Conservation (phyloP, 768 basidiomycete genomes). For the Glaciozyma antarctica region DNA sequence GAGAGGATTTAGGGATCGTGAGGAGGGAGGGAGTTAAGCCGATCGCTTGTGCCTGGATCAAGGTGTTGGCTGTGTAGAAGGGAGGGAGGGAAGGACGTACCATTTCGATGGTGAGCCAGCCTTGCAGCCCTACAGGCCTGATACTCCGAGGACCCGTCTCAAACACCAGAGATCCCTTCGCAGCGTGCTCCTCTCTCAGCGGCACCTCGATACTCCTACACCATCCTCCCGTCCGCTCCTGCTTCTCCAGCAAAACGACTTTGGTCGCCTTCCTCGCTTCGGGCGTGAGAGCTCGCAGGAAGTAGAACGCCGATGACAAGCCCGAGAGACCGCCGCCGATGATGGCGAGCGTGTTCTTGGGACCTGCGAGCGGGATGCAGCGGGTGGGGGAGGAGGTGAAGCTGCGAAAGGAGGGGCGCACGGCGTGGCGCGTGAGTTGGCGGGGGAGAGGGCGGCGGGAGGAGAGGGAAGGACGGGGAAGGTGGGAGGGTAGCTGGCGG, state of each 20-base stretch:
- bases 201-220: constrained; percentile 53
- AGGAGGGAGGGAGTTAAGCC: constrained; percentile 53
- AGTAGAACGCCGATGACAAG: constrained; percentile 68
- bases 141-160: constrained; percentile 84
- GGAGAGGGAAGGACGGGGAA: no score
- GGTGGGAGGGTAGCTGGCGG: no score
- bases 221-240: constrained; percentile 73
- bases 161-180: constrained; percentile 48
- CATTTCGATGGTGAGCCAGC: constrained; percentile 64
- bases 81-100: constrained; percentile 45
- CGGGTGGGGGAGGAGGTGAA: no score
- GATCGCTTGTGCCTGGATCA: constrained; percentile 63
- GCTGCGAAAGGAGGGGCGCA: no score
- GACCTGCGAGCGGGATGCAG: background rate
- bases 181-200: constrained; percentile 11
- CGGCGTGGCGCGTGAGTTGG: no score
- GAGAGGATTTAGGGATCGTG: constrained; percentile 55
- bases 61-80: constrained; percentile 8
- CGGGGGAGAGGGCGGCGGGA: no score
- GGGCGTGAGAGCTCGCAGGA: constrained; percentile 51
- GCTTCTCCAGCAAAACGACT: constrained; percentile 63
- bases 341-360: constrained; percentile 45
- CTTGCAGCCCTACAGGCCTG: constrained; percentile 53
- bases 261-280: constrained; percentile 42
- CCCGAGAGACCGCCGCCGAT: constrained; percentile 76